Base-by-base conservation (phyloP, 1,139 yeast genomes). In the Magnusiomyces fungicola region DNA sequence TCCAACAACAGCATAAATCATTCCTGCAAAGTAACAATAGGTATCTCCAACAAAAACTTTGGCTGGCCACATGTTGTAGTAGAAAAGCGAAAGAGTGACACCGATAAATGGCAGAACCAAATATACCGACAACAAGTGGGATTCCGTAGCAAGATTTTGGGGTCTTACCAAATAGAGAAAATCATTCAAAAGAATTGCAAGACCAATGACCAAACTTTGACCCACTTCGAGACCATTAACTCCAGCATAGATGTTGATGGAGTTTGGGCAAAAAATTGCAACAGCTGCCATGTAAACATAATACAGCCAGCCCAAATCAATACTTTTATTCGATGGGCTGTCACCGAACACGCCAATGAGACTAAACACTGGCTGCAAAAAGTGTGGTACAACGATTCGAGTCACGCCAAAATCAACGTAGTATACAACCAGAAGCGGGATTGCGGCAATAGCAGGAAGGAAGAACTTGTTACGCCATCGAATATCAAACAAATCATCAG, bases 381-480 rank as follows among this genome's bases (percentile, higher is more conserved):
- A 82, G 32, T 75, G 76, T 1, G 99, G 99, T 1, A 94, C 75
- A 54, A 88, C 79, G n/a, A 92, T 83, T 39, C 85, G 80, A 0
- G 99, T 92, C 42, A 88, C 89, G 55, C 96, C 95, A 66, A 87
- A 92, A 66, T 92, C 97, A 51, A 90, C 92, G 59, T 87, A 89
- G 67, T 92, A 92, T 2, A 92, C 96, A 27, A 92, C 80, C 53
- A 92, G 73, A 59, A 94, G 73, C 3, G 99, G 99, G 46, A 92
- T 81, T 1, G 96, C 82, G 0, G 97, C 96, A 50, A 94, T 80
- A 0, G 96, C 96, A 0, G 99, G 99, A 57, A 92, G 66, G 62
- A 92, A 88, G 69, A 92, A 88, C 72, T 92, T 92, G 69, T 92
- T 96, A 63, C 99, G 75, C 99, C 99, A 92, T 57, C 96, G 78